Percentiles rank a stretch among this genome's conserved stretches.
phyloP scores from a whole-genome alignment of 2,329 filamentous ascomycete species.

The Cytospora leucostoma region DNA sequence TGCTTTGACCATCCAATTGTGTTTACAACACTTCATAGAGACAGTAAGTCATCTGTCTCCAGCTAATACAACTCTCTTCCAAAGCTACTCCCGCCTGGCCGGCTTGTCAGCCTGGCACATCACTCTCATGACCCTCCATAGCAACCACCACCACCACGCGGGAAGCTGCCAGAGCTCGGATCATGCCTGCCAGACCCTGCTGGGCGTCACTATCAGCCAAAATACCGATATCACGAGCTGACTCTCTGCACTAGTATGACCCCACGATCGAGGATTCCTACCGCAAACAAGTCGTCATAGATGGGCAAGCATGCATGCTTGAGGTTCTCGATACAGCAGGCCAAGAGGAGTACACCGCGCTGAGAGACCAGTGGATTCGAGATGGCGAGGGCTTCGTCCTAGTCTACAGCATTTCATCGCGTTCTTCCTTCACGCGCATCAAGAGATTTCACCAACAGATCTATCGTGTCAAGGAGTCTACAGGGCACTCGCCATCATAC shows the following conservation, averaged over 20 bases:
- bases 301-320: conserved; percentile 93
- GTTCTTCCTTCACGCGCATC: conserved; percentile 92
- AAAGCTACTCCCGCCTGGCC: conserved; percentile 5
- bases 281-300: conserved; percentile 88
- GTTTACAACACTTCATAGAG: conserved; percentile 97
- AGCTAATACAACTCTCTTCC: conserved; percentile 3
- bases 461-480: conserved; percentile 93
- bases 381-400: conserved; percentile 97
- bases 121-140: not conserved
- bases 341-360: conserved; percentile 96
- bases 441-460: conserved; percentile 96
- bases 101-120: not conserved
- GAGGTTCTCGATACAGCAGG: conserved; percentile 96
- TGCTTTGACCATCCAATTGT: conserved; percentile 92
- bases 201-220: not conserved
- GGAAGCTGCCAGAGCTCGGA: not conserved
- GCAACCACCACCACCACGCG: not conserved
- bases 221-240: not conserved
- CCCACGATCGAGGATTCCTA: conserved; percentile 88
- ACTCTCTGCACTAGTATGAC: conserved; percentile 62
- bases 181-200: not conserved
- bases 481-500: conserved; percentile 73
- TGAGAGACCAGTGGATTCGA: conserved; percentile 97
- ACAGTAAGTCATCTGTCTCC: conserved; percentile 58
- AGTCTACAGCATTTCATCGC: conserved; percentile 97